Base-by-base conservation (phyloP, 2,329 filamentous ascomycete species). In the Cercospora citrullina region DNA sequence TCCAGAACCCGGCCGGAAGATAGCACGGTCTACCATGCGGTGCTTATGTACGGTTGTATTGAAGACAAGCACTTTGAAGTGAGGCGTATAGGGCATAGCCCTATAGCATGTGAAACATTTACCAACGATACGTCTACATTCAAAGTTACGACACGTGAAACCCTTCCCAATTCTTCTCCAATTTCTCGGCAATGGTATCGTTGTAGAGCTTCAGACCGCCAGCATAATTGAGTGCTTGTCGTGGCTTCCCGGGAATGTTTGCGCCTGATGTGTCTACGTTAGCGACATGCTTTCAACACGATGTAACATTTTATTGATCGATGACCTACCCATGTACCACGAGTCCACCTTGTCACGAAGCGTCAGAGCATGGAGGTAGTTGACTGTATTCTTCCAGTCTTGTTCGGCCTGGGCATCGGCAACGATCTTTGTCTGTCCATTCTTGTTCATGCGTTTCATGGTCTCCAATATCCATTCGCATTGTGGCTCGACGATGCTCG, bases 241-340 rank as follows among this genome's bases (percentile, higher is more conserved):
- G 75, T 5, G 76, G 73, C 75, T 83, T 83, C 3, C 81, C 81
- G 0, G 81, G 81, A 10, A 83, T 76, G 58, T 83, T 83, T 5
- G 79, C 78, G 48, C 71, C 80, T 69, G 5, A 2, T 2, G 5
- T 53, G 48, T 14, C 7, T 28, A n/a, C 48, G 23, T 53, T 28
- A 53, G 48, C 48, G 48, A 28, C 4, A 26, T 28, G 3, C 30
- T 12, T 31, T 53, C n/a, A 33, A 33, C 18, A 21, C 28, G 6
- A 2, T 21, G 10, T 4, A 14, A 23, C 3, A 21, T 31, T 9
- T 4, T 33, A 6, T 31, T 3, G 4, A 14, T 59, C 55, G 5
- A 26, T 59, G 55, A 61, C 60, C 18, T 60, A 66, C 71, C 72
- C 69, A 73, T 75, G 61, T 83, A 83, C 81, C 80, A 82, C 6